Percentiles rank a stretch among this genome's conserved stretches.
Evolutionary conservation across 2,329 filamentous ascomycete species (phyloP).

Genomic region (Tolypocladium nubicola): DNA sequence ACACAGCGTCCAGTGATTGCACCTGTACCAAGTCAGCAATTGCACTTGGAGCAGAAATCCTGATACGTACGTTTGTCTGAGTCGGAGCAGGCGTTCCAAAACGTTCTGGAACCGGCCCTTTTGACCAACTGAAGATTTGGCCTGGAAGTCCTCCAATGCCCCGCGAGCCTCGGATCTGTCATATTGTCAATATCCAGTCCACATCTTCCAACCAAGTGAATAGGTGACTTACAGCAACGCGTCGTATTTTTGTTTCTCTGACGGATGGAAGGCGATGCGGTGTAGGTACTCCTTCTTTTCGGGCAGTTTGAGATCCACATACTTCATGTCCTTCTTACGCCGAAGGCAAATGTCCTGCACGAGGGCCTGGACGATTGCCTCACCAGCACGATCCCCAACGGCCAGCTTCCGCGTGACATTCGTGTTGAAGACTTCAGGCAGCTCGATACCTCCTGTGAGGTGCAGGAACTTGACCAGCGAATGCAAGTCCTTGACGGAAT

Average conservation of each 20-base stretch:
- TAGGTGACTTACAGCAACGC: slow-evolving; percentile 48
- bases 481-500: slow-evolving; percentile 71
- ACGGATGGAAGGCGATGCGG: slow-evolving; percentile 58
- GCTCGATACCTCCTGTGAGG: slow-evolving; percentile 65
- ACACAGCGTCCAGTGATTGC: slow-evolving; percentile 81
- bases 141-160: slow-evolving; percentile 50
- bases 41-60: no score
- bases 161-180: slow-evolving; percentile 62
- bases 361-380: slow-evolving; percentile 58
- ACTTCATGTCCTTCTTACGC: slow-evolving; percentile 79
- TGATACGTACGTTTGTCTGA: slow-evolving; percentile 55
- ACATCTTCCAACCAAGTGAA: neutral
- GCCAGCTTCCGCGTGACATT: slow-evolving; percentile 52
- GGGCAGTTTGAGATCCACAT: slow-evolving; percentile 72
- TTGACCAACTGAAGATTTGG: slow-evolving; percentile 27
- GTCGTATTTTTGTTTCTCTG: slow-evolving; percentile 71
- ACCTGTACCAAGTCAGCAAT: slow-evolving; percentile 27
- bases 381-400: slow-evolving; percentile 43
- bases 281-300: slow-evolving; percentile 70
- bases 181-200: neutral
- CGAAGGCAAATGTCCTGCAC: slow-evolving; percentile 75
- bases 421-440: slow-evolving; percentile 62
- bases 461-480: slow-evolving; percentile 69
- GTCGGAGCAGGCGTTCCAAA: slow-evolving; percentile 69
- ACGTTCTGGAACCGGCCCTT: slow-evolving; percentile 59